Base-by-base conservation (phyloP, 2,329 filamentous ascomycete genomes). In the Botryotinia calthae region DNA sequence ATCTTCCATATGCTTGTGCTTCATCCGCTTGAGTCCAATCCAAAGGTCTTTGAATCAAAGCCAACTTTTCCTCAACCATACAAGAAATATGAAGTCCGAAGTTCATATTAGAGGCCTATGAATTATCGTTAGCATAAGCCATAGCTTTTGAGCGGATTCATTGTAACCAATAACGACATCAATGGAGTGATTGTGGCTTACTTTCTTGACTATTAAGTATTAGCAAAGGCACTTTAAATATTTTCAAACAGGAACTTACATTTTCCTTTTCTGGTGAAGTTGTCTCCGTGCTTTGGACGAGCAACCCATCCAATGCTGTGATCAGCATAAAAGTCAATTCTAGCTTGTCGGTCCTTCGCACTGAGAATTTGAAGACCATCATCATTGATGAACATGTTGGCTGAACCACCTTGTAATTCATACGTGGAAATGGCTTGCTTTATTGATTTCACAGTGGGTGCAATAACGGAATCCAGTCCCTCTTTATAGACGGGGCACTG, bases 401-500 rank as follows among this genome's bases (percentile, higher is more conserved):
- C 91, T 12, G 90, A 92, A n/a, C 91, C 91, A 75, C 91, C 91
- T 79, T 93, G 91, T 28, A 93, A 85, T 80, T 93, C 91, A 78
- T 93, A 94, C 0, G 90, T 93, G 46, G 90, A 91, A 79, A 93
- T 93, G 75, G 91, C 91, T 77, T 91, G 87, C 83, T 94, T 94
- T 82, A 95, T 87, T 2, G 92, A 94, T 78, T 89, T 89, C 78
- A 95, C 88, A 0, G 93, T 95, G 12, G 93, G 93, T 31, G 86
- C 87, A 78, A 95, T 94, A 81, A 97, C 93, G 74, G 85, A 88
- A 51, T 84, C 84, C 4, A 97, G 86, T 76, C 93, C 93, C 81
- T 97, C 93, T 81, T 95, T 96, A 84, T 96, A 97, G 0, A 97
- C 92, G 7, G 93, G 93, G 81, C 93, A 95, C 80, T 97, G 93